Conservation (phyloP, 2,329 filamentous ascomycete genomes). For the Emmonsia crescens region DNA sequence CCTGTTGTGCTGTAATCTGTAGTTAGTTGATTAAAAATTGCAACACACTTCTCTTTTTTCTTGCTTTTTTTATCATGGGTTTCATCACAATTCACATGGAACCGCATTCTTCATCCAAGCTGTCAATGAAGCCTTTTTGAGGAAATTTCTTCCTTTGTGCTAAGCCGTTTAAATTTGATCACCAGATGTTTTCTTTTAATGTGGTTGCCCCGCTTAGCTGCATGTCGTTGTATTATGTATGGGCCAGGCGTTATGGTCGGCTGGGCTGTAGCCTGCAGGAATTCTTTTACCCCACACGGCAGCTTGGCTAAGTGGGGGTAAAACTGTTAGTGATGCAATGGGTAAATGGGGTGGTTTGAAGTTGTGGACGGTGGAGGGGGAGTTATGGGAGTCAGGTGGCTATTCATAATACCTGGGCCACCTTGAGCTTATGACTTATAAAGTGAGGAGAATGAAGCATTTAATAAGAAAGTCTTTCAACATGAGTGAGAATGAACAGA, state of each 20-base stretch:
- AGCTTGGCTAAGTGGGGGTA: background rate
- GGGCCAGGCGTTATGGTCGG: background rate
- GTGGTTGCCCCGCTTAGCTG: background rate
- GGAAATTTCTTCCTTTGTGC: background rate
- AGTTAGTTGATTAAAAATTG: too few species aligned
- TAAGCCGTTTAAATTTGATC: background rate
- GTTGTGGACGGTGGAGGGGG: too few species aligned
- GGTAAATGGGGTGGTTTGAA: too few species aligned
- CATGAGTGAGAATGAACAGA: too few species aligned
- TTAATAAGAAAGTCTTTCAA: too few species aligned
- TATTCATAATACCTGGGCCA: background rate
- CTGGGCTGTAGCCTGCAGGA: background rate
- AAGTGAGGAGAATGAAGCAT: background rate
- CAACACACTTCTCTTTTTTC: background rate
- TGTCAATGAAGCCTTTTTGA: background rate
- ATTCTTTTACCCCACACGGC: background rate
- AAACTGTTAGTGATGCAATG: background rate
- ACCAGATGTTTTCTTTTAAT: background rate
- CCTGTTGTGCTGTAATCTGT: too few species aligned
- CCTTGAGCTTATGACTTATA: background rate
- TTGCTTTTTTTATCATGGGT: background rate
- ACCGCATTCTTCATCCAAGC: too few species aligned
- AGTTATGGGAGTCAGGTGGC: too few species aligned
- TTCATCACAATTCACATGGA: too few species aligned
- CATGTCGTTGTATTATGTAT: background rate